These are phyloP conservation scores for Magnusiomyces paraingens DNA, from an alignment of 1,139 yeast genomes.

Conservation along the genomic window DNA sequence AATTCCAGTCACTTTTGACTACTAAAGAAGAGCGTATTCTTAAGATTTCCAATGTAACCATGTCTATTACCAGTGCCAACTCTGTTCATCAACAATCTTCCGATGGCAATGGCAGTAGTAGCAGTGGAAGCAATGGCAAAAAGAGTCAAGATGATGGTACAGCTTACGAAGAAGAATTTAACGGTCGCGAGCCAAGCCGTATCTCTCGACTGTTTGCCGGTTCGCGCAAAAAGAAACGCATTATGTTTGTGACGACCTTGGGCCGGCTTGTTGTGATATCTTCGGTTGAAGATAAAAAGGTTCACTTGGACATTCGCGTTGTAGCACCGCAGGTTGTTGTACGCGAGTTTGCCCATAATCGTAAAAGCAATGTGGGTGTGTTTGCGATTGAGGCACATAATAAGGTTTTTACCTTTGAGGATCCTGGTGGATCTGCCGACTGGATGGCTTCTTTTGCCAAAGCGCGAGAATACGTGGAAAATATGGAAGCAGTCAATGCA, in stretches of 20 bases:
- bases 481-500: slow-evolving; percentile 21
- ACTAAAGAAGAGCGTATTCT: not conserved
- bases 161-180: not conserved
- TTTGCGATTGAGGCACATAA: slow-evolving; percentile 32
- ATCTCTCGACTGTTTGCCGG: slow-evolving; percentile 30
- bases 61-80: slow-evolving; percentile 22
- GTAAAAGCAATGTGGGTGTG: slow-evolving; percentile 26
- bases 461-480: slow-evolving; percentile 26
- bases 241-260: slow-evolving; percentile 31
- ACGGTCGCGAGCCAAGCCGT: slow-evolving; percentile 25
- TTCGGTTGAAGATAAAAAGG: slow-evolving; percentile 5
- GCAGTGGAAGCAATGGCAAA: slow-evolving; percentile 15
- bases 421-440: slow-evolving; percentile 27
- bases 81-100: slow-evolving; percentile 26
- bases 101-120: slow-evolving; percentile 16
- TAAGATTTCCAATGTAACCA: not conserved
- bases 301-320: slow-evolving; percentile 27
- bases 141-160: not conserved
- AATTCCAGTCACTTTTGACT: not conserved
- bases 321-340: slow-evolving; percentile 31
- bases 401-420: slow-evolving; percentile 34
- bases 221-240: slow-evolving; percentile 29
- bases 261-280: slow-evolving; percentile 29
- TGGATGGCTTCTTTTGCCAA: slow-evolving; percentile 32
- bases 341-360: slow-evolving; percentile 31